These are phyloP conservation scores for Torulaspora maleeae DNA, from an alignment of 805 yeast species.

Conservation along the genomic window DNA sequence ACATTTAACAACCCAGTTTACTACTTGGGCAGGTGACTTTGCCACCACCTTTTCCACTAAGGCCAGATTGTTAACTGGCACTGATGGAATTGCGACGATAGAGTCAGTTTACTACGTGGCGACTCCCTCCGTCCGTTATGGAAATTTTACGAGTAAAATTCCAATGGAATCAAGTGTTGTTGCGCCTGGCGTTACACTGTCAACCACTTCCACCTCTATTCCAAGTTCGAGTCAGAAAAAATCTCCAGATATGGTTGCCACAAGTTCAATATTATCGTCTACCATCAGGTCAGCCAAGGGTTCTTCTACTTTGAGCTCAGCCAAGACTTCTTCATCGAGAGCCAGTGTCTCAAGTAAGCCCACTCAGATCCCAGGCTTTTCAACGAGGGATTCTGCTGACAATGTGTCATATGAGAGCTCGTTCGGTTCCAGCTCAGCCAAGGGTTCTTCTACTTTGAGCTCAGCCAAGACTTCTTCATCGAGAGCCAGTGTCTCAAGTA, in stretches of 20 bases:
- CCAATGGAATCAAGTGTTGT: neutral
- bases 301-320: neutral
- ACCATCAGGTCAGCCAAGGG: neutral
- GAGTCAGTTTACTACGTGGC: constrained; percentile 16
- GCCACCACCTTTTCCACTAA: constrained; percentile 7
- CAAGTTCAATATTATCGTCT: too few species aligned
- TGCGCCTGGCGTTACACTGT: neutral
- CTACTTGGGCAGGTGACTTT: constrained; percentile 3
- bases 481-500: too few species aligned
- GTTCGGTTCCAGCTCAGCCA: neutral
- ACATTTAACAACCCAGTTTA: neutral
- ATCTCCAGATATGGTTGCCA: too few species aligned
- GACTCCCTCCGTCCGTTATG: constrained; percentile 10
- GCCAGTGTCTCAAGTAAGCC: too few species aligned
- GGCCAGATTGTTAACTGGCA: constrained; percentile 2
- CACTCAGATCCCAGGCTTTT: too few species aligned
- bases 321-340: neutral
- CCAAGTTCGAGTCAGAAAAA: too few species aligned
- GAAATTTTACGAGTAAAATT: neutral
- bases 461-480: neutral
- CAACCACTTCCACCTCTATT: neutral
- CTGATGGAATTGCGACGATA: constrained; percentile 6
- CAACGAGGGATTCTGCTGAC: too few species aligned
- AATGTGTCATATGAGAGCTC: too few species aligned
- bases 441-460: neutral